A percentile compares a stretch with the other conserved stretches of the same genome.
Evolutionary conservation across 2,329 filamentous ascomycete species (phyloP).

Genomic region (Nakataea oryzae): DNA sequence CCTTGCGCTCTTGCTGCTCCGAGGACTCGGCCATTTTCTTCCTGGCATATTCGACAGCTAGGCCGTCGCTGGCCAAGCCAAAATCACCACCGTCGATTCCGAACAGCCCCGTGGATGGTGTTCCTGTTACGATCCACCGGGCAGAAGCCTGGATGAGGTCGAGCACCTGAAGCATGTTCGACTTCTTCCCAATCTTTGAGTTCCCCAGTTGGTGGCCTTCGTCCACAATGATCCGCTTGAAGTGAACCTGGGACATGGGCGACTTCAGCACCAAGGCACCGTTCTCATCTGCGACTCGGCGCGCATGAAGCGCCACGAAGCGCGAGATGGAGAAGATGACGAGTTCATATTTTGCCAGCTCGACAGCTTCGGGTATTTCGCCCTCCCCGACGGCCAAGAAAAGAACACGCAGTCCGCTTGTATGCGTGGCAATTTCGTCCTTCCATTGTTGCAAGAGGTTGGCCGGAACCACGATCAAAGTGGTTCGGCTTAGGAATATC

Average conservation of each 20-base stretch:
- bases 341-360: slow-evolving; percentile 61
- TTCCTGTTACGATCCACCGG: slow-evolving; percentile 85
- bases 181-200: slow-evolving; percentile 41
- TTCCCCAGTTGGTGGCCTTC: slow-evolving; percentile 82
- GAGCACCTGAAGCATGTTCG: slow-evolving; percentile 39
- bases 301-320: slow-evolving; percentile 54
- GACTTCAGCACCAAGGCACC: slow-evolving; percentile 24
- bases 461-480: slow-evolving; percentile 68
- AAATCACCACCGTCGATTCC: slow-evolving; percentile 47
- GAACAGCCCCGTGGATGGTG: slow-evolving; percentile 73
- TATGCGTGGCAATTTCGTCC: slow-evolving; percentile 71
- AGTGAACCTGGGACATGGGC: slow-evolving; percentile 62
- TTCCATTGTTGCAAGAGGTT: slow-evolving; percentile 82
- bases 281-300: slow-evolving; percentile 22
- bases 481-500: slow-evolving; percentile 57
- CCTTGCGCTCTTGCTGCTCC: slow-evolving; percentile 44
- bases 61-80: not conserved
- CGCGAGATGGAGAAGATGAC: slow-evolving; percentile 65
- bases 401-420: slow-evolving; percentile 53
- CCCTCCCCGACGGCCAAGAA: slow-evolving; percentile 42
- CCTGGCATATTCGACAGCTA: not conserved
- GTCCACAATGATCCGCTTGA: slow-evolving; percentile 83
- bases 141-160: slow-evolving; percentile 53
- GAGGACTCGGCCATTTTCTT: slow-evolving; percentile 22
- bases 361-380: slow-evolving; percentile 42